Evolutionary conservation across 768 basidiomycete species (phyloP), one percentile per base, ranked within the genome.

Genomic region (Coprinellus aureogranulatus): DNA sequence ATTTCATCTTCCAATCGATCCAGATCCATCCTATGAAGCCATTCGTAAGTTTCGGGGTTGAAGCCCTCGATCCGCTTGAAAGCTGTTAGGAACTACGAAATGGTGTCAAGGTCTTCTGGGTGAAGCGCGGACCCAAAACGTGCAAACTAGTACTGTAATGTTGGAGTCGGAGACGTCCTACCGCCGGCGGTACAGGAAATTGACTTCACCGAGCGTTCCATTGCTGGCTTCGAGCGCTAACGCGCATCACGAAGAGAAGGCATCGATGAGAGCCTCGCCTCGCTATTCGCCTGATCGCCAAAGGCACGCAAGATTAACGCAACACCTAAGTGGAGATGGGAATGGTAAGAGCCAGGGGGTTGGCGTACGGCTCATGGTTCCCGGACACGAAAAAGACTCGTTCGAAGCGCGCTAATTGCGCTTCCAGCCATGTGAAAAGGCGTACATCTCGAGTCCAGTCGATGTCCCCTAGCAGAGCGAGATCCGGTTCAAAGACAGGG

Each of bases 91-190:
- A 63, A 56, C 57, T 58, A 61, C 5, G 59, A 59, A 53, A 75
- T 62, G 28, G 68, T 61, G 57, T 68, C 66, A 18, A 67, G 53
- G 31, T 68, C 62, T 18, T 64, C 67, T 0, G 67, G 66, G 57
- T 71, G 63, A 40, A 74, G 67, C 5, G 72, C 66, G 44, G 44
- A n/a, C n/a, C 74, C 75, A 77, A 25, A 78, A 69, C 3, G 76
- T 77, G 64, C 75, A 77, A 4, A 75, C 77, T 14, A 76, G 72
- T n/a, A 77, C 62, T 23, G 73, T 74, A 16, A 73, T 40, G 1
- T 58, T 68, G 5, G 67, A 61, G 3, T 69, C 64, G 23, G 75
- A 14, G 34, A 34, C 44, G 53, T 77, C 72, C 61, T 68, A 62
- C 27, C 74, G 70, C 22, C 68, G 70, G 39, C 68, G 68, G 57